phyloP scores from a whole-genome alignment of 2,329 filamentous ascomycete genomes.

The Penicillium frequentans region DNA sequence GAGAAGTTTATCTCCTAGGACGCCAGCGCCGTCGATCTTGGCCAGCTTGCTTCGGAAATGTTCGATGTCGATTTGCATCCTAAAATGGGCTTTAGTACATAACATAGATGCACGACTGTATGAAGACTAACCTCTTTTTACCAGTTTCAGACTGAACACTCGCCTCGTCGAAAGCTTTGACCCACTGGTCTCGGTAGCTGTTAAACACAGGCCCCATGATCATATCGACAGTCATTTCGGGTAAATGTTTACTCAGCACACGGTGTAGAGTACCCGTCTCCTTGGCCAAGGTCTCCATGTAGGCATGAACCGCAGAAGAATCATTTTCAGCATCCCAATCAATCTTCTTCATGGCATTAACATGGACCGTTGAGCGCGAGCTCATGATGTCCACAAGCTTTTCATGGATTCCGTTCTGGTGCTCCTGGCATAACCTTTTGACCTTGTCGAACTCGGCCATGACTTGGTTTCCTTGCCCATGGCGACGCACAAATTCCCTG shows the following conservation, averaged over 20 bases:
- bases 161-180: constrained; percentile 66
- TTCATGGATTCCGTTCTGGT: constrained; percentile 86
- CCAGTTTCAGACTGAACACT: constrained; percentile 66
- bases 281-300: constrained; percentile 84
- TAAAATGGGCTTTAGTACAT: constrained; percentile 37
- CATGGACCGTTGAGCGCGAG: constrained; percentile 69
- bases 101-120: no score
- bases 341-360: constrained; percentile 71
- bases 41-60: constrained; percentile 69
- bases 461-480: constrained; percentile 57
- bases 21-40: constrained; percentile 76
- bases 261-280: constrained; percentile 83
- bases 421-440: constrained; percentile 78
- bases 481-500: constrained; percentile 84
- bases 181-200: constrained; percentile 78
- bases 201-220: constrained; percentile 86
- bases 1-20: constrained; percentile 69
- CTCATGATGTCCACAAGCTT: constrained; percentile 94
- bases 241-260: constrained; percentile 78
- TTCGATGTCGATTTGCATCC: constrained; percentile 75
- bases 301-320: constrained; percentile 58
- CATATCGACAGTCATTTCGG: constrained; percentile 71
- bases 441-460: constrained; percentile 89
- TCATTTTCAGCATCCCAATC: constrained; percentile 66
- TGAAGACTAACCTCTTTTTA: constrained; percentile 64